These are phyloP conservation scores for Aspergillus proliferans DNA, from an alignment of 2,329 filamentous ascomycete genomes.

Conservation along the genomic window DNA sequence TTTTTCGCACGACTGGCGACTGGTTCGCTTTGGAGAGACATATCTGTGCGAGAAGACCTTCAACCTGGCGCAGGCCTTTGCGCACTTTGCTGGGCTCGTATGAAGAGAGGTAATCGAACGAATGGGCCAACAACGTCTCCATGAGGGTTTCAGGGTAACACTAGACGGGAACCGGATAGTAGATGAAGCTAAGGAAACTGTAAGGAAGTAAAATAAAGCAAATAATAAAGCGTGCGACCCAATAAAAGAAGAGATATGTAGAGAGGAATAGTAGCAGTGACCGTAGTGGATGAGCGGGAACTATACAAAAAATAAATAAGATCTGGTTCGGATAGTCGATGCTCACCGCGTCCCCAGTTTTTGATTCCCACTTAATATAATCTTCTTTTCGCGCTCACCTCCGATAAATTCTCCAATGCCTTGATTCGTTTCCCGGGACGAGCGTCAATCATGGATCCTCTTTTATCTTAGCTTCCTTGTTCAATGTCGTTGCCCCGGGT, in stretches of 20 bases:
- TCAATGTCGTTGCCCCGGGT: neutral
- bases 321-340: neutral
- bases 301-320: slow-evolving; percentile 1
- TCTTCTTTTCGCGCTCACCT: neutral
- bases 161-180: slow-evolving; percentile 9
- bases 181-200: neutral
- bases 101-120: slow-evolving; percentile 94
- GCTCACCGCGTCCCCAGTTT: neutral
- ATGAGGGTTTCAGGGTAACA: slow-evolving; percentile 44
- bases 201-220: slow-evolving; percentile 1
- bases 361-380: neutral
- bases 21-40: slow-evolving; percentile 60
- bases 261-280: neutral
- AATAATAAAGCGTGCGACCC: neutral
- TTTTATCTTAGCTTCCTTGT: too few relatives aligned
- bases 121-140: slow-evolving; percentile 86
- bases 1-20: slow-evolving; percentile 35
- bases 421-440: neutral
- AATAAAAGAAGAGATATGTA: slow-evolving; percentile 1
- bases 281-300: slow-evolving; percentile 1
- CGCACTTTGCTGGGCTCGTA: slow-evolving; percentile 84
- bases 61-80: slow-evolving; percentile 89
- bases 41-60: slow-evolving; percentile 88
- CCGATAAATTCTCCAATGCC: neutral
- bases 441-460: too few relatives aligned